A percentile compares a stretch with the other conserved stretches of the same genome.
Conservation (phyloP, 257 asterid genomes). For the Solanum paucissectum region DNA sequence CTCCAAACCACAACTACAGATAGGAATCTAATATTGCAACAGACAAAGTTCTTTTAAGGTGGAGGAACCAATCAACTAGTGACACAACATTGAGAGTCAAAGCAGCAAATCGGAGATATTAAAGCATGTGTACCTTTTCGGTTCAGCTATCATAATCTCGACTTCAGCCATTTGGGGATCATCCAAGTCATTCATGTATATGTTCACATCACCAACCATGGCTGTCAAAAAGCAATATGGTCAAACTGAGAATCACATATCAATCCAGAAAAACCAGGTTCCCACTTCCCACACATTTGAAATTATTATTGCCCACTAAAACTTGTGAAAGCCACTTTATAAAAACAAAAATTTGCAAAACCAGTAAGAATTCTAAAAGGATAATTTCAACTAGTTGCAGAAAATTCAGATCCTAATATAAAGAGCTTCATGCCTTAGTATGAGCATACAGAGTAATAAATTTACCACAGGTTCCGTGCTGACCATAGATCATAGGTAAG, state of each 20-base stretch:
- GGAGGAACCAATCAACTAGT: not conserved
- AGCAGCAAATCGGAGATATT: not conserved
- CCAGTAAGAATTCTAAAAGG: not conserved
- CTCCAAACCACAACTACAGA: not conserved
- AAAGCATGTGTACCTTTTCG: conserved; percentile 38
- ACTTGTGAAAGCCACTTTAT: not conserved
- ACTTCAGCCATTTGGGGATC: conserved; percentile 69
- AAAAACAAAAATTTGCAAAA: not conserved
- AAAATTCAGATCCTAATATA: not conserved
- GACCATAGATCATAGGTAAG: not conserved
- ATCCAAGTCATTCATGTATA: conserved; percentile 80
- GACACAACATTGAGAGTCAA: not conserved
- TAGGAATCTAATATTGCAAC: not conserved
- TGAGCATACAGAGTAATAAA: not conserved
- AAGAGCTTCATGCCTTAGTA: not conserved
- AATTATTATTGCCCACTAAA: not conserved
- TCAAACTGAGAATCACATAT: not conserved
- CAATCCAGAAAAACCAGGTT: not conserved
- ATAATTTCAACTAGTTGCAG: not conserved
- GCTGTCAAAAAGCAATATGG: conserved; percentile 31
- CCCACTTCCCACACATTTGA: not conserved
- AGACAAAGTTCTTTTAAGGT: not conserved
- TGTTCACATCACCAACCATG: conserved; percentile 91
- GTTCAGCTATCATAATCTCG: conserved; percentile 93
- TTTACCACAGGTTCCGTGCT: not conserved